phyloP scores from a whole-genome alignment of 331 rosid species.

The Ulmus americana region DNA sequence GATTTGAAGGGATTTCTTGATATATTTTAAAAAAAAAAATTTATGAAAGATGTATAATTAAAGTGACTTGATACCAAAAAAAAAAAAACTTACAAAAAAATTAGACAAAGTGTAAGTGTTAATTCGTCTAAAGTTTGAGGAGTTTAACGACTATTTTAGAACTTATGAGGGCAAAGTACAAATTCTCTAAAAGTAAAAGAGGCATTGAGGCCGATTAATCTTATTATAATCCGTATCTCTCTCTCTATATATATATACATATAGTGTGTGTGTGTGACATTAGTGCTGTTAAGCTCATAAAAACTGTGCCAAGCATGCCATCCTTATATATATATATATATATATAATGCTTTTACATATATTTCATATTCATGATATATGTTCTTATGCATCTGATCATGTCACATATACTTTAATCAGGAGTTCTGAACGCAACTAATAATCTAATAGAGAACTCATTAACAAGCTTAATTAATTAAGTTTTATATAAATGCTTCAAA shows the following conservation, averaged over 20 bases:
- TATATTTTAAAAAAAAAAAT: too few species aligned
- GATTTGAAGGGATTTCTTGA: too few species aligned
- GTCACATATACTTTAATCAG: background rate
- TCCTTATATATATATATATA: background rate
- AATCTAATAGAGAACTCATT: background rate
- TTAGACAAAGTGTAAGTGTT: too few species aligned
- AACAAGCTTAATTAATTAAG: background rate
- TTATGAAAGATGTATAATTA: too few species aligned
- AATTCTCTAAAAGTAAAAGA: too few species aligned
- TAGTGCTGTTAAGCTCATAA: conserved; percentile 2
- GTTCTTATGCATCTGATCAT: background rate
- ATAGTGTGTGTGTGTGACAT: background rate
- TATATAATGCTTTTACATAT: background rate
- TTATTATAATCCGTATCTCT: background rate
- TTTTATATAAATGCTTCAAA: background rate
- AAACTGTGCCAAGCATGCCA: background rate
- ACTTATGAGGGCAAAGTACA: too few species aligned
- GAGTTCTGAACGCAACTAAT: background rate
- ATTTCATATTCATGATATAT: background rate
- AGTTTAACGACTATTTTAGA: too few species aligned
- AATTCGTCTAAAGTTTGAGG: too few species aligned
- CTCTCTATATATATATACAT: background rate
- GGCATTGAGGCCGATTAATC: too few species aligned
- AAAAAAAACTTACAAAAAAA: too few species aligned
- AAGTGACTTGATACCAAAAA: too few species aligned